Evolutionary conservation across 371 early-diverging fungal species (phyloP).

Genomic region (Circinella minor): DNA sequence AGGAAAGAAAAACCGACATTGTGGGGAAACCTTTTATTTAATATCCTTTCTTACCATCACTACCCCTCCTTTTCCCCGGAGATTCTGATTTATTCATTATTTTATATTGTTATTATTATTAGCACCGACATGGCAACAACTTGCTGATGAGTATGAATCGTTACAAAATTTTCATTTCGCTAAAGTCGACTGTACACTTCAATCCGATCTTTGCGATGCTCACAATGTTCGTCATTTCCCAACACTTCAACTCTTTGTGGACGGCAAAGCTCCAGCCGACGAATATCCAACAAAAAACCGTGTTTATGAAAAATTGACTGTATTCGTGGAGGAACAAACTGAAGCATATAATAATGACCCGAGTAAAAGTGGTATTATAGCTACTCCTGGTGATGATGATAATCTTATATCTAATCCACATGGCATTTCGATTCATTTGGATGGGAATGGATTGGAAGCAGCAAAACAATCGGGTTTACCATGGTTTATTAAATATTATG

Average conservation of each 20-base stretch:
- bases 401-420: slow-evolving; percentile 27
- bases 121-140: slow-evolving; percentile 60
- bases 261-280: slow-evolving; percentile 61
- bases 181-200: slow-evolving; percentile 78
- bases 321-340: slow-evolving; percentile 31
- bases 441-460: slow-evolving; percentile 24
- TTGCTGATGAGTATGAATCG: slow-evolving; percentile 40
- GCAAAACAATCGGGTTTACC: slow-evolving; percentile 28
- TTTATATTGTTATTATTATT: slow-evolving; percentile 30
- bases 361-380: not conserved
- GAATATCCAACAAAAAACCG: slow-evolving; percentile 26
- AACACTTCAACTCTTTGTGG: slow-evolving; percentile 64
- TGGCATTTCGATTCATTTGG: slow-evolving; percentile 37
- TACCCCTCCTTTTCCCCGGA: not conserved
- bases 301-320: slow-evolving; percentile 26
- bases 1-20: no score
- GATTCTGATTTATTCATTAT: not conserved
- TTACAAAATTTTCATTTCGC: slow-evolving; percentile 67
- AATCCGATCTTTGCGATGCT: slow-evolving; percentile 69
- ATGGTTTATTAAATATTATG: slow-evolving; percentile 83
- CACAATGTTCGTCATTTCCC: slow-evolving; percentile 66
- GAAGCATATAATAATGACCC: not conserved
- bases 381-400: slow-evolving; percentile 1
- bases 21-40: not conserved
- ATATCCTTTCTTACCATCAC: not conserved